Evolutionary conservation across 495 filamentous ascomycete genomes (phyloP).

Genomic region (Annulohypoxylon stygium): DNA sequence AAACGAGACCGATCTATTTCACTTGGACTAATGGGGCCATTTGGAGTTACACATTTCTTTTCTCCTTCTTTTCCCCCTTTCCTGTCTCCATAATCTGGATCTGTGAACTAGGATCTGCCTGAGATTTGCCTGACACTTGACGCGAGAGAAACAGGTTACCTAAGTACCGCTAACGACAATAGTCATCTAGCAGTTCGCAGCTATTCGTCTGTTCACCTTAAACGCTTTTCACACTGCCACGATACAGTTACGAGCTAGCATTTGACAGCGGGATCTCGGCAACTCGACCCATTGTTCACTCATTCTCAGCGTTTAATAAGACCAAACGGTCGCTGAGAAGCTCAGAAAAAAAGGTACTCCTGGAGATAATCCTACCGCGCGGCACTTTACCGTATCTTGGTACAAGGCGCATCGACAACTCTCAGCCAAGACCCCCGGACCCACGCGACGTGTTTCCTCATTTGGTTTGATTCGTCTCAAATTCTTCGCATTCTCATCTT

Average conservation of each 20-base stretch:
- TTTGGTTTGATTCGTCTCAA: conserved; percentile 42
- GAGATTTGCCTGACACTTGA: conserved; percentile 19
- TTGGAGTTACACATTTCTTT: conserved; percentile 17
- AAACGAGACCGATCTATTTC: conserved; percentile 12
- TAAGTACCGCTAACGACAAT: conserved; percentile 1
- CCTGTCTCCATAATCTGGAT: not conserved
- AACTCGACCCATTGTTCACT: not conserved
- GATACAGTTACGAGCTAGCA: not conserved
- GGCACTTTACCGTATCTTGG: conserved; percentile 19
- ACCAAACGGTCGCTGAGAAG: conserved; percentile 8
- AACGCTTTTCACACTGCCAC: conserved; percentile 24
- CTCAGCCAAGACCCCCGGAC: conserved; percentile 39
- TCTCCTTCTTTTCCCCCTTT: conserved; percentile 9
- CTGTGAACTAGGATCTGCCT: conserved; percentile 1
- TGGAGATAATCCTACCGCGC: conserved; percentile 25
- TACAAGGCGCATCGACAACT: conserved; percentile 17
- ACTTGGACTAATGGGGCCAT: conserved; percentile 13
- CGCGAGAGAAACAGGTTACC: not conserved
- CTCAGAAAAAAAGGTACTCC: conserved; percentile 7
- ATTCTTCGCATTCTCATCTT: conserved; percentile 17
- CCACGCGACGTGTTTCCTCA: conserved; percentile 45
- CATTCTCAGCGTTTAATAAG: conserved; percentile 15
- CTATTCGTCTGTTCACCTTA: not conserved
- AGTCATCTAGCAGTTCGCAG: not conserved
- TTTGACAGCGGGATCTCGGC: conserved; percentile 31